Evolutionary conservation across 495 filamentous ascomycete species (phyloP), one percentile per base, ranked within the genome.

Genomic region (Friedmanniomyces endolithicus): DNA sequence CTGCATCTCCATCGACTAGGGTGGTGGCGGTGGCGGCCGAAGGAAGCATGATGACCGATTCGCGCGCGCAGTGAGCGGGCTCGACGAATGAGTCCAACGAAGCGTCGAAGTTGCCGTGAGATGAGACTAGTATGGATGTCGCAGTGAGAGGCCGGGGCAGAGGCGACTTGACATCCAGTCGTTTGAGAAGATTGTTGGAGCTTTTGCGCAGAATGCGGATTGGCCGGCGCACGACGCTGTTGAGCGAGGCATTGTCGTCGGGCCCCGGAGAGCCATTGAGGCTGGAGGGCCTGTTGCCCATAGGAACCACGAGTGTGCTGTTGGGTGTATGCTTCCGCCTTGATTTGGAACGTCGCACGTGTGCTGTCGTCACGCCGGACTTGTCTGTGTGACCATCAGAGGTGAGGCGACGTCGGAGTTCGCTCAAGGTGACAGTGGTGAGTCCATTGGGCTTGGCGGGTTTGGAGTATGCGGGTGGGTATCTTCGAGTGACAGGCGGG

Each of bases 261-360:
- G 47, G 39, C 33, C 6, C 50, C 7, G 53, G 33, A 1, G 50
- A 48, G 49, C 33, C 48, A 20, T 37, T 11, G 24, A 49, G 19
- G 22, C 46, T 55, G 27, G 49, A 54, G 20, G 34, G 41, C 22
- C 46, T 55, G 50, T 62, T 62, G 45, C 59, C 59, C 59, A 62
- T 62, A 4, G 16, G 17, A 23, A 19, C 49, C 7, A 49, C 2
- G 37, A n/a, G 11, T 6, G 35, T 2, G 27, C 11, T 24, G n/a
- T 35, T 35, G 29, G 25, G 24, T 16, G 12, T 41, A 6, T 17
- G 9, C 29, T 6, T 45, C 20, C 9, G 45, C 29, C 20, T 49
- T 22, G 27, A 16, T 16, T n/a, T 49, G 51, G 20, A 22, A 39
- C 9, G 33, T 56, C 55, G 33, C 33, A 45, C 48, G 25, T 44